Conservation (phyloP, 108 stramenopile genomes). For the Pinguiococcus pyrenoidosus region DNA sequence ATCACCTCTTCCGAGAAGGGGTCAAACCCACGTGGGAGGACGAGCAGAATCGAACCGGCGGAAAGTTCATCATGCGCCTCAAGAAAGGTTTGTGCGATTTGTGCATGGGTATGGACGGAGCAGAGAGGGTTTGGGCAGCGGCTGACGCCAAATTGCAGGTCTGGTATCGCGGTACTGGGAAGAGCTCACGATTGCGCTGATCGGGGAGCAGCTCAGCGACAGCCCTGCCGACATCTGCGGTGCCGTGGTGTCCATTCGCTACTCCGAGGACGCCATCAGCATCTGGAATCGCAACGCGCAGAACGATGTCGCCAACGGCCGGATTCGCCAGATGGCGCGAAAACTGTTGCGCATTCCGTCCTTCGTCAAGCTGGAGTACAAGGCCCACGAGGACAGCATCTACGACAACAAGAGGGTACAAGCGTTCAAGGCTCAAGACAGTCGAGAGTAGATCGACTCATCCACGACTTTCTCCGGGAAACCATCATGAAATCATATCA, state of each 20-base stretch:
- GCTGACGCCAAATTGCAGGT: slow-evolving; percentile 47
- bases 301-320: slow-evolving; percentile 54
- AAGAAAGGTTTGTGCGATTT: slow-evolving; percentile 28
- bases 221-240: slow-evolving; percentile 60
- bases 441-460: too few species aligned
- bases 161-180: slow-evolving; percentile 76
- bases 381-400: too few species aligned
- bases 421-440: too few species aligned
- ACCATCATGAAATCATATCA: too few species aligned
- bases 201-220: slow-evolving; percentile 86
- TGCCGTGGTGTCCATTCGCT: slow-evolving; percentile 70
- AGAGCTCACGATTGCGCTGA: slow-evolving; percentile 73
- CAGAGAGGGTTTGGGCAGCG: too few species aligned
- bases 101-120: too few species aligned
- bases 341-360: slow-evolving; percentile 59
- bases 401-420: too few species aligned
- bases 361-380: slow-evolving; percentile 45
- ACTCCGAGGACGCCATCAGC: slow-evolving; percentile 79
- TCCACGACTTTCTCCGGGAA: too few species aligned
- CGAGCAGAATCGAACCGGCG: slow-evolving; percentile 54
- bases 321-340: slow-evolving; percentile 65
- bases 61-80: slow-evolving; percentile 83
- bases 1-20: slow-evolving; percentile 82
- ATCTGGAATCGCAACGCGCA: slow-evolving; percentile 72
- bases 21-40: slow-evolving; percentile 97